These are phyloP conservation scores for Persicaria tinctoria DNA, from an alignment of 148 eudicot species.

Conservation along the genomic window DNA sequence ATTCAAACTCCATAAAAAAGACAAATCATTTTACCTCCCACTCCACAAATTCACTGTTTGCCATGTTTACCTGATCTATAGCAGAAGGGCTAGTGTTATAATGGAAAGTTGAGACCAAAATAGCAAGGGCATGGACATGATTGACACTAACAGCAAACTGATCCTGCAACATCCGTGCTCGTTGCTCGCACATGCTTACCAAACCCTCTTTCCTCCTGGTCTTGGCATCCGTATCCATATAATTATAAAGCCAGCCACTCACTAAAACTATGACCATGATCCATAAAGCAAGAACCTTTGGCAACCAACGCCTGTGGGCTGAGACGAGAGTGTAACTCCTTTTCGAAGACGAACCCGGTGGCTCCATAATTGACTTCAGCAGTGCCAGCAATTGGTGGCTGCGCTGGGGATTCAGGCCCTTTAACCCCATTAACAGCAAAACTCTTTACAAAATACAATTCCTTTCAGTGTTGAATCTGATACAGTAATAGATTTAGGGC, in stretches of 20 bases:
- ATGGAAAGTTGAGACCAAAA: constrained; percentile 51
- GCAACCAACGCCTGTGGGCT: constrained; percentile 22
- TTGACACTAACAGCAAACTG: constrained; percentile 65
- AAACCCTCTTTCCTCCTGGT: constrained; percentile 41
- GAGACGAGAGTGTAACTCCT: constrained; percentile 31
- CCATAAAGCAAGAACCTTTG: constrained; percentile 24
- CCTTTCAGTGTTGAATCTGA: constrained; percentile 5
- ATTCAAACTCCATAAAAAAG: background rate
- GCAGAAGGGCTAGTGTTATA: constrained; percentile 46
- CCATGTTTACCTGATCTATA: constrained; percentile 41
- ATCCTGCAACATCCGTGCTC: constrained; percentile 67
- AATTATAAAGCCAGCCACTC: constrained; percentile 20
- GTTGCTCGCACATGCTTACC: constrained; percentile 51
- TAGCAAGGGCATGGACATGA: constrained; percentile 68
- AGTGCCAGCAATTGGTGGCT: constrained; percentile 25
- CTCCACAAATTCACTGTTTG: background rate
- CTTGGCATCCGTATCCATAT: constrained; percentile 31
- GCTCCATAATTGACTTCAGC: constrained; percentile 11
- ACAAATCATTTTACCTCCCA: background rate
- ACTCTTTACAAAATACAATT: background rate
- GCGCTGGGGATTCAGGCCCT: constrained; percentile 14
- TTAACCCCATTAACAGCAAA: constrained; percentile 27
- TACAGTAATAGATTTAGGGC: background rate
- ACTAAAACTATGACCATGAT: constrained; percentile 16
- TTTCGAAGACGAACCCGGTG: constrained; percentile 26